Evolutionary conservation across 2,329 filamentous ascomycete genomes (phyloP), one percentile per base, ranked within the genome.

Genomic region (Arthrobotrys sphaeroides): DNA sequence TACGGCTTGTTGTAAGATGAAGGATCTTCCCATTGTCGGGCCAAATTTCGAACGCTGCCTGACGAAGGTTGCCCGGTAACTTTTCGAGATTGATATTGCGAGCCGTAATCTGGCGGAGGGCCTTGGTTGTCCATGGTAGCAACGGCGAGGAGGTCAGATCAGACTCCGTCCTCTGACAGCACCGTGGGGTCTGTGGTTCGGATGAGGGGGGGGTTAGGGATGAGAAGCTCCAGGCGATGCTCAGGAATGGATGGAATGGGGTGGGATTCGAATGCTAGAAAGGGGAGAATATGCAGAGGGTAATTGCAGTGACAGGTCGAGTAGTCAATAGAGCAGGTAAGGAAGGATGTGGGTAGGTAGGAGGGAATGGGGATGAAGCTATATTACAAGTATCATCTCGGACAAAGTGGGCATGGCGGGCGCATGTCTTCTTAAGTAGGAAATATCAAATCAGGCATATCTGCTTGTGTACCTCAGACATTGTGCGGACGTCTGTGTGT

Each of bases 41-140:
- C 74, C 59, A 57, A 73, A 53, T 68, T 69, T 65, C 64, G 68
- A 22, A 75, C 64, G n/a, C 64, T 75, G 20, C 72, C 72, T 28
- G 55, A 38, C 16, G 72, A 69, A 33, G 62, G 72, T 69, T 75
- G 72, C 64, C 72, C 72, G 7, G 72, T 75, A 22, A 75, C 64
- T 69, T 64, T 47, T 18, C 72, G 57, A 9, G 43, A 9, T 33
- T 73, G 68, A 47, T 73, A 49, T 33, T 73, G 51, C 26, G 57
- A 43, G 20, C 20, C 38, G 22, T 66, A 75, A 31, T 57, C 72
- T n/a, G 72, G 72, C n/a, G 72, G 72, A 18, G 70, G 69, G 20
- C 69, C 70, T 22, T 74, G 70, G 72, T 75, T 75, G 64, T 75
- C 72, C 72, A 75, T 75, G 72, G 66, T 62, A 74, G 69, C 69